Evolutionary conservation across 2,329 filamentous ascomycete genomes (phyloP), one percentile per base, ranked within the genome.

Genomic region (Purpureocillium takamizusanense): DNA sequence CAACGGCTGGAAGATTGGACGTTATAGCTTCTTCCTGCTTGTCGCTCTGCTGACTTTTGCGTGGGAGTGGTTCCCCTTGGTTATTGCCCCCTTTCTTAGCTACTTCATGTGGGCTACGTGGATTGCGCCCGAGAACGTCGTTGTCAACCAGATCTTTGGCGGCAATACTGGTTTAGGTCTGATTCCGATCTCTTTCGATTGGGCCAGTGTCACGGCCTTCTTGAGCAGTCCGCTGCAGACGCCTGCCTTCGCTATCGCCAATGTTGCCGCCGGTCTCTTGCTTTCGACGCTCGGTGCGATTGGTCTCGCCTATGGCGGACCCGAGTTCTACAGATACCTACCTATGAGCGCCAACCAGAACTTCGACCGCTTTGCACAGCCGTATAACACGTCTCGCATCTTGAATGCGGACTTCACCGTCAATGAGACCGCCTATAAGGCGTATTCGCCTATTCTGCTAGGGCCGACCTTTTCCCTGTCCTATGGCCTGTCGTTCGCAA

Each of bases 131-230:
- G 65, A 78, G 25, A 80, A 73, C 43, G 60, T 75, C 3, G 55
- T 76, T 12, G 60, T 83, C 41, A 83, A 83, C 52, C 78, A 83
- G 51, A 51, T 83, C 7, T 83, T 83, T 42, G 79, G 79, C 4
- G 76, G 75, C 7, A 66, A 67, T 39, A 72, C 72, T 7, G 78
- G 79, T 1, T 59, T 83, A 4, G 76, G 73, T 1, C 58, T 84
- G 10, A 63, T 83, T 18, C 78, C 78, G 10, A 68, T 82, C 12
- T 81, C 78, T 0, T 76, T 84, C 41, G 79, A 83, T 56, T 83
- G 80, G 79, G 72, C 70, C 36, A 67, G 76, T 38, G 64, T 80
- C 42, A 67, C 71, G 2, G 75, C 70, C 10, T 81, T 72, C 49
- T 61, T 74, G 37, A 55, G 59, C 10, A 73, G 68, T n/a, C 77